Conservation (phyloP, 345 rosid species). For the Cardamine chenopodiifolia region DNA sequence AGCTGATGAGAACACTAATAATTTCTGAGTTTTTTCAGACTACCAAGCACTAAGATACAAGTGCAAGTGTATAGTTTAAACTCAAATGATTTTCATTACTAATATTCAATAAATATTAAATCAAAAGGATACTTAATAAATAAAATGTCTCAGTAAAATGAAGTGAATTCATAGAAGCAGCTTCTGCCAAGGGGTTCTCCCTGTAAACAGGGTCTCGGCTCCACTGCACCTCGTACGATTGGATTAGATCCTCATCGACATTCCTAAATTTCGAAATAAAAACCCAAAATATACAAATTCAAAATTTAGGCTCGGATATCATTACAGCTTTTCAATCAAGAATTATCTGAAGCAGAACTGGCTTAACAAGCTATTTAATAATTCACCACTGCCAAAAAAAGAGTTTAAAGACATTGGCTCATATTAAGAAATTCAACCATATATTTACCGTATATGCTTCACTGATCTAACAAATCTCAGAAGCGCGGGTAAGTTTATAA, state of each 20-base stretch:
- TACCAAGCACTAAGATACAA: conserved; percentile 23
- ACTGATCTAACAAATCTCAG: conserved; percentile 52
- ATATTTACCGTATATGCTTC: conserved; percentile 48
- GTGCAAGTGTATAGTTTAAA: conserved; percentile 42
- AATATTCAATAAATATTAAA: too few species aligned
- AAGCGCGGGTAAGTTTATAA: conserved; percentile 73
- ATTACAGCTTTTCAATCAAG: conserved; percentile 79
- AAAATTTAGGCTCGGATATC: conserved; percentile 50
- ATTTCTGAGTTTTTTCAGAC: conserved; percentile 40
- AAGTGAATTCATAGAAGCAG: conserved; percentile 45
- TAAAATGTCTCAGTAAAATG: conserved; percentile 52
- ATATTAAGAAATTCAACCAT: conserved; percentile 81
- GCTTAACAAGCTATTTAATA: conserved; percentile 62
- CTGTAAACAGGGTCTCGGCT: conserved; percentile 42
- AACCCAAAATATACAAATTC: neutral
- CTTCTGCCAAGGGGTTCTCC: conserved; percentile 64
- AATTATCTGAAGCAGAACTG: conserved; percentile 96
- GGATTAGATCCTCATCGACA: conserved; percentile 35
- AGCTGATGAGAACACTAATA: conserved; percentile 32
- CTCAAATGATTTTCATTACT: neutral
- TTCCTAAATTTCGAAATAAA: neutral
- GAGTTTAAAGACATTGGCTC: conserved; percentile 43
- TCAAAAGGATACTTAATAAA: rapidly evolving
- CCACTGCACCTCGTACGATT: conserved; percentile 28
- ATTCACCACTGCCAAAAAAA: conserved; percentile 53